Evolutionary conservation across 2,329 filamentous ascomycete genomes (phyloP), one percentile per base, ranked within the genome.

Genomic region (Fusarium drepaniforme): DNA sequence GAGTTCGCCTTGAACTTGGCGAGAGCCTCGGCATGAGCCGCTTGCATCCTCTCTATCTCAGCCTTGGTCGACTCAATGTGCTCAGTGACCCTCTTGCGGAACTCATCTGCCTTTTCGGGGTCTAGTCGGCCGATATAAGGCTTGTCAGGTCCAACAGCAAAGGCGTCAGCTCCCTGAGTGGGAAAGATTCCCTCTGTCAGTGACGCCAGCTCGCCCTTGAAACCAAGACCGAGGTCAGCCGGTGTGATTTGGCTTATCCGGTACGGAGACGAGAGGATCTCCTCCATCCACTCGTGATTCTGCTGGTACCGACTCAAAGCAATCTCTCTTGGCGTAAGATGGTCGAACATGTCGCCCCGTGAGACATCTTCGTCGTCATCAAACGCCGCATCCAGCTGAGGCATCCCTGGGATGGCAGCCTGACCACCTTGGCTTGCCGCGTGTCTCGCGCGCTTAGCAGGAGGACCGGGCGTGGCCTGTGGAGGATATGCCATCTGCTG

Each of bases 221-320:
- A 89, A 5, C 97, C 97, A 12, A 98, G 86, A 1, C 95, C 95
- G 38, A 98, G 90, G 81, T 98, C 96, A 4, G 95, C 91, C 1
- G 96, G 95, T 11, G 93, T 91, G 68, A 99, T 97, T 81, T 97
- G 94, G 60, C 90, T 90, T 72, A 96, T 93, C 28, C 93, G 89
- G 81, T 98, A 98, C 0, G 96, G 95, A 1, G 96, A 98, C 1
- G 94, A 94, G 64, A 98, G 90, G 33, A 99, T 92, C 84, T 99
- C 96, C 80, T 98, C 97, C 94, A 99, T 98, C 97, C 96, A 98
- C 82, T 98, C 95, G 79, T 99, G 96, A 79, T 99, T 97, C 81
- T 98, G 95, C 81, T 93, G 93, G 82, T 98, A 99, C 66, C 97
- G 91, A 74, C 92, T 91, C 70, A 94, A 87, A 77, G 95, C 97